Evolutionary conservation across 495 filamentous ascomycete species (phyloP), one percentile per base, ranked within the genome.

Genomic region (Podospora fimiseda): DNA sequence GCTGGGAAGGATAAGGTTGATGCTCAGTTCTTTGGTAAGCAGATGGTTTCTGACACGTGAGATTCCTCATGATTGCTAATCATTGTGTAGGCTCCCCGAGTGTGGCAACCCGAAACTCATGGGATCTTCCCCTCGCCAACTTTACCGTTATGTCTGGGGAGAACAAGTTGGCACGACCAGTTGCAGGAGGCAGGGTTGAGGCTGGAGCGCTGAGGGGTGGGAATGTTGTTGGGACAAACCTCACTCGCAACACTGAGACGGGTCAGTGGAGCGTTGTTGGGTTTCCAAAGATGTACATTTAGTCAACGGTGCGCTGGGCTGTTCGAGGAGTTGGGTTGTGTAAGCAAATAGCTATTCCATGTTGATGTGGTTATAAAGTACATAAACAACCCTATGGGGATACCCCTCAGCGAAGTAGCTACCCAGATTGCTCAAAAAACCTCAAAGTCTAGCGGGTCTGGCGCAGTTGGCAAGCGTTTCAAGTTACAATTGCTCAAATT

Each of bases 41-140:
- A 6, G 27, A 5, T 11, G 7, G 30, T n/a, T 16, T 20, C 50
- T 37, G 3, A 52, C 3, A n/a, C 3, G 39, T n/a, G 16, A 4
- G 39, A 9, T 9, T n/a, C 6, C 38, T 15, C 16, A 13, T 15
- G 11, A 16, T 22, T 1, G 1, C 2, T 38, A 37, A 37, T 18
- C 14, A 9, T 41, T 18, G 4, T 41, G 4, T n/a, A 58, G 56
- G 56, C 2, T 57, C 49, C 9, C 61, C 61, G 3, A 55, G 30
- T 4, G 66, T 78, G 18, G 67, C 70, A 22, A 69, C 67, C 0
- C 55, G 76, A 19, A 80, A 77, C 52, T 52, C 64, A 6, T 73
- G 72, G 65, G 82, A 85, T 51, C 68, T 84, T 38, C 67, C 72
- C 19, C 58, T 86, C 46, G 82, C 80, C 6, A 83, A 84, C 60